A percentile compares a stretch with the other conserved stretches of the same genome.
These are phyloP conservation scores for Fusarium palustre DNA, from an alignment of 2,329 filamentous ascomycete genomes.

Conservation along the genomic window DNA sequence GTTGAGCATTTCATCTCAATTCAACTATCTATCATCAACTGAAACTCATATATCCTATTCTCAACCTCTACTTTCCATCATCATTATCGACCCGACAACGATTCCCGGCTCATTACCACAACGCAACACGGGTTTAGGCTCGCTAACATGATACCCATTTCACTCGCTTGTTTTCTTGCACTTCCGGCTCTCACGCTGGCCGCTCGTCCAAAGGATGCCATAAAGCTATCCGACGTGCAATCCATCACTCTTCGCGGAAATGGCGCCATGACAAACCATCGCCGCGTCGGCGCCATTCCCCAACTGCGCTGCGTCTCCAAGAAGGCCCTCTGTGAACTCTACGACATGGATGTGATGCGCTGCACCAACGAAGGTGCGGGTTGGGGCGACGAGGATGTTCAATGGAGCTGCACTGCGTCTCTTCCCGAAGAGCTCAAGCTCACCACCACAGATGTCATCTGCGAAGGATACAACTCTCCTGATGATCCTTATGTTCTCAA, in stretches of 20 bases:
- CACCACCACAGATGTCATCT: constrained; percentile 88
- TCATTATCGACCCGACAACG: background rate
- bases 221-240: constrained; percentile 73
- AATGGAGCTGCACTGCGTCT: constrained; percentile 85
- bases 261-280: constrained; percentile 74
- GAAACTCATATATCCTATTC: background rate
- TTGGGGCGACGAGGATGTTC: constrained; percentile 83
- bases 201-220: constrained; percentile 60
- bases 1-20: background rate
- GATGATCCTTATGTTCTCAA: constrained; percentile 89
- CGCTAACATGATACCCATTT: constrained; percentile 47
- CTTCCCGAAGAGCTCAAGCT: constrained; percentile 74
- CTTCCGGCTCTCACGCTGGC: constrained; percentile 45
- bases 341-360: constrained; percentile 84
- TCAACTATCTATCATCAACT: background rate
- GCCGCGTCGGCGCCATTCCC: constrained; percentile 80
- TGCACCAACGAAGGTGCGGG: constrained; percentile 87
- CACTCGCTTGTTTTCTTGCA: constrained; percentile 38
- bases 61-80: background rate
- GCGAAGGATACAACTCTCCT: constrained; percentile 83
- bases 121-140: constrained; percentile 6
- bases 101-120: background rate
- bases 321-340: constrained; percentile 72
- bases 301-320: constrained; percentile 82
- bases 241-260: constrained; percentile 80